Evolutionary conservation across 305 asterid genomes (phyloP).

Genomic region (Striga hermonthica): DNA sequence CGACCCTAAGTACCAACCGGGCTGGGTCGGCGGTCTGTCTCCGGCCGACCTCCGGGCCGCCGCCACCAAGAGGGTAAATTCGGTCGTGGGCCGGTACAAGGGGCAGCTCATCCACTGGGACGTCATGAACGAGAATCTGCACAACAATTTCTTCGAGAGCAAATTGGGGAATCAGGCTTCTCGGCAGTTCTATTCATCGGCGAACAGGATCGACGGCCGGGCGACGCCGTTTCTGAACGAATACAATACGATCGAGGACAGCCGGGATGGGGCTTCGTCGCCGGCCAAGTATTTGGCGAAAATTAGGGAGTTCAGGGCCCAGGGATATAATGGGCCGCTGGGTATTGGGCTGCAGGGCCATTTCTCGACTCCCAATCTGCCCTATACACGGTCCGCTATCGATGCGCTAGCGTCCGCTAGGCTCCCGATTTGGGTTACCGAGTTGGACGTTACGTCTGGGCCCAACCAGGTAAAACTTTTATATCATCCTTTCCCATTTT

Average conservation of each 20-base stretch:
- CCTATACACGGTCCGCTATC: conserved; percentile 52
- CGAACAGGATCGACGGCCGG: conserved; percentile 32
- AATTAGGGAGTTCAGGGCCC: conserved; percentile 35
- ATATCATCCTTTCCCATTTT: no score
- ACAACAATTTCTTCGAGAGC: conserved; percentile 45
- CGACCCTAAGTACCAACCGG: conserved; percentile 38
- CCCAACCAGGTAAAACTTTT: conserved; percentile 35
- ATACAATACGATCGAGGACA: conserved; percentile 51
- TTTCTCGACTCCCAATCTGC: conserved; percentile 35
- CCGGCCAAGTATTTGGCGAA: conserved; percentile 47
- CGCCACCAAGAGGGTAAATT: conserved; percentile 32
- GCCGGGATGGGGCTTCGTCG: conserved; percentile 30
- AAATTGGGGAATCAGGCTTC: conserved; percentile 43
- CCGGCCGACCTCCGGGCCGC: conserved; percentile 36
- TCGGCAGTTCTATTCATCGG: conserved; percentile 26
- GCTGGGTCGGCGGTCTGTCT: conserved; percentile 47
- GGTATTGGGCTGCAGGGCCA: conserved; percentile 46
- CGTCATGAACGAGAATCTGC: conserved; percentile 65
- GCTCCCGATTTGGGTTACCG: conserved; percentile 73
- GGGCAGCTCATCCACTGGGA: conserved; percentile 72
- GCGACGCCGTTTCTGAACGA: conserved; percentile 59
- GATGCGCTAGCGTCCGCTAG: conserved; percentile 50
- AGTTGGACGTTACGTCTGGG: conserved; percentile 45
- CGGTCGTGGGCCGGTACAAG: conserved; percentile 40
- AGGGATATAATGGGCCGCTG: conserved; percentile 52